Evolutionary conservation across 345 rosid genomes (phyloP), one percentile per base, ranked within the genome.

Genomic region (Moricandia arvensis): DNA sequence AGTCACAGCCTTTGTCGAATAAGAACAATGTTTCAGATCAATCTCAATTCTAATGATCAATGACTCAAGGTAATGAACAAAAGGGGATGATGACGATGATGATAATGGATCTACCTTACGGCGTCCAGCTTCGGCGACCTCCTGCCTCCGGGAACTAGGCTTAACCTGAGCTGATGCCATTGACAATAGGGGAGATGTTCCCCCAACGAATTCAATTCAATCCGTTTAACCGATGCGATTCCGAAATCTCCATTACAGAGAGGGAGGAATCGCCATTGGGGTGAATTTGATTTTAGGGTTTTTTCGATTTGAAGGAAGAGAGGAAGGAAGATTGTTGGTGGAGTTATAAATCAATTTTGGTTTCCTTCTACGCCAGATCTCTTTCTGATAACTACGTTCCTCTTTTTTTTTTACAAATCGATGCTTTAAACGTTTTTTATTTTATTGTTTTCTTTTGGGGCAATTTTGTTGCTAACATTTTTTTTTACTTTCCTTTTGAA

Each of bases 121-220:
- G 60, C 93, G 91, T 64, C 98, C 99, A 75, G 98, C 98, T 76
- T 90, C 89, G 71, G 90, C 85, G 84, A 82, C 97, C 78, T 87
- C 96, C 75, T 88, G 94, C 77, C 91, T 88, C 63, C 90, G 88
- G 3, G 95, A 83, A 67, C 77, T 81, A 45, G 91, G 89, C 82
- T 89, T 81, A 66, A 88, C 95, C 87, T 87, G 95, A 81, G 93
- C 98, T 66, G 98, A 92, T 51, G 99, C 97, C 99, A 95, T 95
- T 76, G n/a, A n/a, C 63, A 33, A 47, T 67, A 30, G 55, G 34
- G n/a, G n/a, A n/a, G n/a, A n/a, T n/a, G n/a, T n/a, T n/a, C n/a
- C n/a, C n/a, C n/a, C n/a, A n/a, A n/a, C n/a, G 24, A 51, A 54
- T 27, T 34, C 16, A 29, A 29, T 4, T 29, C 2, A 29, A 29